These are phyloP conservation scores for Fusarium sp. DNA, from an alignment of 2,329 filamentous ascomycete species.

Conservation along the genomic window DNA sequence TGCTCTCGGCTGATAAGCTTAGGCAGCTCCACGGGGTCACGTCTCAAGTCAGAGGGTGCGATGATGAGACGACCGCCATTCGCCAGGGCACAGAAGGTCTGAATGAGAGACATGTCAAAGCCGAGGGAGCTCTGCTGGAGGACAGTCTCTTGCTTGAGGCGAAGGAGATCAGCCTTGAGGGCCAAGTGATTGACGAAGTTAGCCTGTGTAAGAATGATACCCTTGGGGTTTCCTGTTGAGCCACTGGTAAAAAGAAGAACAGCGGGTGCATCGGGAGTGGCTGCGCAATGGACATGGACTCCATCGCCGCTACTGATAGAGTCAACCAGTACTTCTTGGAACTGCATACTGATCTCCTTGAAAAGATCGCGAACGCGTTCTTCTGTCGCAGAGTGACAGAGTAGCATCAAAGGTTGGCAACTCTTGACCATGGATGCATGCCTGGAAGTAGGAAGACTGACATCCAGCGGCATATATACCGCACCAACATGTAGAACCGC, in stretches of 20 bases:
- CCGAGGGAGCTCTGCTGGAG: constrained; percentile 33
- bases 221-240: constrained; percentile 26
- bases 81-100: constrained; percentile 17
- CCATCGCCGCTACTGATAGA: not conserved
- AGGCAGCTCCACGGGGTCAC: constrained; percentile 9
- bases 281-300: no score
- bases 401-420: not conserved
- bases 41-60: not conserved
- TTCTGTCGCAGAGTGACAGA: not conserved
- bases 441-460: not conserved
- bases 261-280: not conserved
- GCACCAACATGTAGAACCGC: not conserved
- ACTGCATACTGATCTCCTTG: not conserved
- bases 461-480: constrained; percentile 1
- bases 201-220: constrained; percentile 3
- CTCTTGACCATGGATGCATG: not conserved
- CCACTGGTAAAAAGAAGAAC: constrained; percentile 29
- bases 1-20: constrained; percentile 11
- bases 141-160: not conserved
- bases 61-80: constrained; percentile 27
- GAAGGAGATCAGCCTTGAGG: constrained; percentile 3
- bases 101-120: constrained; percentile 28
- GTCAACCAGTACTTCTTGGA: not conserved
- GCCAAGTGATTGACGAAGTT: constrained; percentile 1
- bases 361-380: not conserved